phyloP scores from a whole-genome alignment of 331 rosid genomes.

The Spiraea crenata region DNA sequence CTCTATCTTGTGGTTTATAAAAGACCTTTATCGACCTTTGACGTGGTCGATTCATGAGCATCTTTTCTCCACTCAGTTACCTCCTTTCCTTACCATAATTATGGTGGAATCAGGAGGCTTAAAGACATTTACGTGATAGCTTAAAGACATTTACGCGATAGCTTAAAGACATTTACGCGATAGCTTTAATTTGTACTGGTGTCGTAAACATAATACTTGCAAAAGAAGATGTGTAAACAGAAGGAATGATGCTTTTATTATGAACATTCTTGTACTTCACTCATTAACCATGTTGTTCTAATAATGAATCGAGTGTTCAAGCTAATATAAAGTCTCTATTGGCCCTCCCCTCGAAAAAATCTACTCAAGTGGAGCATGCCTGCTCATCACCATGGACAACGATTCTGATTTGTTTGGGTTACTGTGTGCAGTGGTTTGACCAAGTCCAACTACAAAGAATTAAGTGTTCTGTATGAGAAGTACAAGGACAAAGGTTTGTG shows the following conservation, averaged over 20 bases:
- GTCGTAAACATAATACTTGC: no score
- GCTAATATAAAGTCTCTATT: neutral
- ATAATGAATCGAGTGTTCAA: neutral
- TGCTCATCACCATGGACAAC: no score
- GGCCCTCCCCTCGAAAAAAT: no score
- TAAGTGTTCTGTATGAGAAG: conserved; percentile 68
- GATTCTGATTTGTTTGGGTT: conserved; percentile 2
- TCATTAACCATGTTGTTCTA: neutral
- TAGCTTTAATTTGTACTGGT: no score
- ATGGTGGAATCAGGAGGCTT: neutral
- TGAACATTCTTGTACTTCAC: neutral
- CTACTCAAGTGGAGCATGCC: no score
- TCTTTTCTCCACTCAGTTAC: neutral
- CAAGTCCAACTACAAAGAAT: conserved; percentile 78
- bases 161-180: no score
- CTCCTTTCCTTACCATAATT: neutral
- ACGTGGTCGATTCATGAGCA: neutral
- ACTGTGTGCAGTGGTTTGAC: conserved; percentile 78
- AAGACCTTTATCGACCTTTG: neutral
- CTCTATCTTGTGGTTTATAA: neutral
- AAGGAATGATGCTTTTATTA: no score
- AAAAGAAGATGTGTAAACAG: no score
- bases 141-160: no score
- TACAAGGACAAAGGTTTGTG: conserved; percentile 73
- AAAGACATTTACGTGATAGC: no score